Conservation (phyloP, 306 rosid species). For the Gynostemma pentaphyllum region DNA sequence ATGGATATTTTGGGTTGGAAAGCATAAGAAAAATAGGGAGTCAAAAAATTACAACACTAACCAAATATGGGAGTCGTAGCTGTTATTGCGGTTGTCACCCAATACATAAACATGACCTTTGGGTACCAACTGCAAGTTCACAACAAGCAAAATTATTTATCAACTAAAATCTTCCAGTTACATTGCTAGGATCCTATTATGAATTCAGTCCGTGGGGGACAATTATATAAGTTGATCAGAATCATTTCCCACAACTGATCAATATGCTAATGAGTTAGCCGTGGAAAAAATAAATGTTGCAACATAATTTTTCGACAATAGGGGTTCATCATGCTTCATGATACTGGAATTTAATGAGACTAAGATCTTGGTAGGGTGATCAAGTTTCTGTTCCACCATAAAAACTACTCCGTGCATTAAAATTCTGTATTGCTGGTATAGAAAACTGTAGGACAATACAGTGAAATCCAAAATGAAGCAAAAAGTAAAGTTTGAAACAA, state of each 20-base stretch:
- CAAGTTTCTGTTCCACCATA: neutral
- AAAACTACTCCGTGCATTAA: neutral
- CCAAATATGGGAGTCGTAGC: conserved; percentile 77
- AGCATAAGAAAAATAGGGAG: neutral
- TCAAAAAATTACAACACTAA: conserved; percentile 24
- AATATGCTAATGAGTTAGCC: too few relatives aligned
- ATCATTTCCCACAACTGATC: too few relatives aligned
- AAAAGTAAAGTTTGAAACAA: neutral
- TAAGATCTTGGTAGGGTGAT: neutral
- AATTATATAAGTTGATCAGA: neutral
- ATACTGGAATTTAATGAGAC: too few relatives aligned
- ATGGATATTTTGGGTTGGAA: too few relatives aligned
- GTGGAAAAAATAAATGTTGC: too few relatives aligned
- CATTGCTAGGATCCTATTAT: neutral
- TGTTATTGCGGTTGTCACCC: conserved; percentile 88
- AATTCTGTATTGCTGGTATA: neutral
- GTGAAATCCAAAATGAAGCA: conserved; percentile 10
- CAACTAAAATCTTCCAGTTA: neutral
- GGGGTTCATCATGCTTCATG: too few relatives aligned
- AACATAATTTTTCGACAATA: too few relatives aligned
- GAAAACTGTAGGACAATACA: conserved; percentile 2
- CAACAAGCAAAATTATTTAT: neutral
- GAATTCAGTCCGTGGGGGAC: neutral
- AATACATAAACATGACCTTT: conserved; percentile 69
- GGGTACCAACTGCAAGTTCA: conserved; percentile 61